Evolutionary conservation across 345 rosid species (phyloP).

Genomic region (Eucalyptus marginata): DNA sequence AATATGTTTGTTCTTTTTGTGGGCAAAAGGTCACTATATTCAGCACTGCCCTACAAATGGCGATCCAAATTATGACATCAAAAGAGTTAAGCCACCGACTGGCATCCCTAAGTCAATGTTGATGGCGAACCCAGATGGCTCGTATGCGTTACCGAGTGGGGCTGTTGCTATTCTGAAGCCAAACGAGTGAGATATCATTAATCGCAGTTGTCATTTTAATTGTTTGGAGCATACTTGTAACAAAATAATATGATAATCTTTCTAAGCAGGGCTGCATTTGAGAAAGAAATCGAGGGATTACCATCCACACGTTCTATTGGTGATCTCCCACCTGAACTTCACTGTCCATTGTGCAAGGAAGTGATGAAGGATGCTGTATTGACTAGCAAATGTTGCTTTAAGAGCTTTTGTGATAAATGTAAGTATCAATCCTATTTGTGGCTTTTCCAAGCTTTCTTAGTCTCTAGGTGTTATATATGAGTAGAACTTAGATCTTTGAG

Average conservation of each 20-base stretch:
- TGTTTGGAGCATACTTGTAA: not conserved
- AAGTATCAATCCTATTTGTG: not conserved
- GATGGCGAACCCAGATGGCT: constrained; percentile 89
- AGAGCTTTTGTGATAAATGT: constrained; percentile 85
- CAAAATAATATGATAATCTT: not conserved
- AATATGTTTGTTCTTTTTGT: not conserved
- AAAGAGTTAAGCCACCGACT: constrained; percentile 88
- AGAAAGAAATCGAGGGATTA: constrained; percentile 86
- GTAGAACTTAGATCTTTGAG: not conserved
- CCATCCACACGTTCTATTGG: constrained; percentile 89
- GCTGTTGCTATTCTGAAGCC: constrained; percentile 92
- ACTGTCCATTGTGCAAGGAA: constrained; percentile 89
- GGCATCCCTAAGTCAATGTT: constrained; percentile 99
- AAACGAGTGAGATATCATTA: constrained; percentile 58
- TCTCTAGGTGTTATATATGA: not conserved
- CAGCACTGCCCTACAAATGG: constrained; percentile 99
- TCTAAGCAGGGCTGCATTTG: constrained; percentile 84
- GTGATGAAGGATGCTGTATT: constrained; percentile 93
- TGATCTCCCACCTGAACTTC: constrained; percentile 95
- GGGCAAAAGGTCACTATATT: constrained; percentile 76
- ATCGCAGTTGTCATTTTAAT: not conserved
- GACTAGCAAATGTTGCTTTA: constrained; percentile 91
- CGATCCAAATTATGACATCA: constrained; percentile 83
- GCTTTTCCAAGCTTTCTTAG: not conserved
- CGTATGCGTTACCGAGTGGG: constrained; percentile 96